A percentile compares a stretch with the other conserved stretches of the same genome.
phyloP scores from a whole-genome alignment of 495 filamentous ascomycete species.

The Penicillium daleae region DNA sequence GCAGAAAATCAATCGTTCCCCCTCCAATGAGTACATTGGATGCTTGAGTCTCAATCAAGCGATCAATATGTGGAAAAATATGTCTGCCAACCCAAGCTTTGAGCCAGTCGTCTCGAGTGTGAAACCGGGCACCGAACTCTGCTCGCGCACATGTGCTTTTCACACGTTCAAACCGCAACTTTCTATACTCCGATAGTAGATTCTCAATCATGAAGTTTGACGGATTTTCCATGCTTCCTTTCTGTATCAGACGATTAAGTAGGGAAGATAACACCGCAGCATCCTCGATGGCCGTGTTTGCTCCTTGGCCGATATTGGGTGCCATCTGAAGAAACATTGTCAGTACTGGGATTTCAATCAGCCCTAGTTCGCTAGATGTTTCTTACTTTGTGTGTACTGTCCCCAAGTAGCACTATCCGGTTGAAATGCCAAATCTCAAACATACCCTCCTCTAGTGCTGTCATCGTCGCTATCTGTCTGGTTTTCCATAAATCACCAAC shows the following conservation, averaged over 20 bases:
- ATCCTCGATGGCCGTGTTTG: not conserved
- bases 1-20: not conserved
- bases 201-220: not conserved
- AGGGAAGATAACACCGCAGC: not conserved
- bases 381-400: not conserved
- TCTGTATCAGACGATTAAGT: not conserved
- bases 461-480: not conserved
- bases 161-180: not conserved
- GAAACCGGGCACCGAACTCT: not conserved
- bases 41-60: not conserved
- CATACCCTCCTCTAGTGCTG: not conserved
- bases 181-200: not conserved
- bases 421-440: not conserved
- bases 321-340: not conserved
- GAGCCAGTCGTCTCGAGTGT: not conserved
- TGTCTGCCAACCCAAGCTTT: not conserved
- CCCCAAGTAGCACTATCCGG: not conserved
- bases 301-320: not conserved
- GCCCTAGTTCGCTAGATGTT: not conserved
- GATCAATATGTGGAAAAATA: not conserved
- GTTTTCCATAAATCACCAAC: not conserved
- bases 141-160: not conserved
- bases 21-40: not conserved
- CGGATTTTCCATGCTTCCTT: not conserved
- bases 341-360: not conserved